A percentile compares a stretch with the other conserved stretches of the same genome.
These are phyloP conservation scores for Talaromyces sp. DNA, from an alignment of 2,329 filamentous ascomycete species.

Conservation along the genomic window DNA sequence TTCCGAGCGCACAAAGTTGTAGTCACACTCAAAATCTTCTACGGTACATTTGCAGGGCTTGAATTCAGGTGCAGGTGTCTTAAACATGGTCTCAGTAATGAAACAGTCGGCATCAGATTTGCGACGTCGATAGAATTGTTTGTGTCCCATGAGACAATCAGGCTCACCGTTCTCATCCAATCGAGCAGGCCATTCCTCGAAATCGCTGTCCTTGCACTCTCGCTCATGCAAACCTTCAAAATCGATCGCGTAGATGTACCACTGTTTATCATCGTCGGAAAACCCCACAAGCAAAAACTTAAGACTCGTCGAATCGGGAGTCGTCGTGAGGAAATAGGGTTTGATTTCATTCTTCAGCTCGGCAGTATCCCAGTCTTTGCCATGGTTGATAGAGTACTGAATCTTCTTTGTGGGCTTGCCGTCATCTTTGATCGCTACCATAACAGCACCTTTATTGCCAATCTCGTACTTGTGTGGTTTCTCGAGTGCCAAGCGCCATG, in stretches of 20 bases:
- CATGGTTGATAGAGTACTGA: conserved; percentile 84
- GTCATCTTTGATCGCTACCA: conserved; percentile 75
- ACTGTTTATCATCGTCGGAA: conserved; percentile 50
- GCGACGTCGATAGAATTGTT: conserved; percentile 77
- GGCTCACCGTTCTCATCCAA: conserved; percentile 75
- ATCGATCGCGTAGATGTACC: conserved; percentile 71
- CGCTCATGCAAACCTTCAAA: conserved; percentile 77
- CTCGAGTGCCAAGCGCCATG: conserved; percentile 70
- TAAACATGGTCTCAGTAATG: conserved; percentile 72
- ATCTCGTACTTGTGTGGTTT: conserved; percentile 95
- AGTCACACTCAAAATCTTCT: conserved; percentile 92
- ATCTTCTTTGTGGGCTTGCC: conserved; percentile 55
- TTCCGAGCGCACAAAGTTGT: conserved; percentile 71
- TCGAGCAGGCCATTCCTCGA: conserved; percentile 86
- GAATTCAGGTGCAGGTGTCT: conserved; percentile 67
- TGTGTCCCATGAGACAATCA: conserved; percentile 93
- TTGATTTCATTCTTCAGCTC: conserved; percentile 68
- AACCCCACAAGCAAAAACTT: conserved; percentile 78
- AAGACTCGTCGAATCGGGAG: conserved; percentile 85
- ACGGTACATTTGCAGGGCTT: conserved; percentile 78
- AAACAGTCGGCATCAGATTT: conserved; percentile 90
- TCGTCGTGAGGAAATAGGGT: conserved; percentile 76
- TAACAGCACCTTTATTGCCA: conserved; percentile 84
- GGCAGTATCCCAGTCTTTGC: conserved; percentile 74
- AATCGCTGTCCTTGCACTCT: conserved; percentile 67